Percentiles rank a stretch among this genome's conserved stretches.
These are phyloP conservation scores for Yamadazyma aaseri DNA, from an alignment of 1,139 yeast species.

Conservation along the genomic window DNA sequence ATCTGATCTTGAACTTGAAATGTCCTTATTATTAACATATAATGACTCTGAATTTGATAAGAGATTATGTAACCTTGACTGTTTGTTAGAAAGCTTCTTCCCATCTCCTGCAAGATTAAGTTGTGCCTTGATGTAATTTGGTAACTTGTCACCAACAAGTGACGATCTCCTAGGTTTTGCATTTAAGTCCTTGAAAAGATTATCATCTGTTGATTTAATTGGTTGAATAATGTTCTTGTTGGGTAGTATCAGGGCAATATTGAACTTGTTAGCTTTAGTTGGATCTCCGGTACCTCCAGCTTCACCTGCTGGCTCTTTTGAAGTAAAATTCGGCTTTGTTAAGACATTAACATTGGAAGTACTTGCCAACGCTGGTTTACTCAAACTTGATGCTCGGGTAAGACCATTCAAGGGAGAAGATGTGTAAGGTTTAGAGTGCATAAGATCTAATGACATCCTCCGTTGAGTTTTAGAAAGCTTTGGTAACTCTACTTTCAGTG, in stretches of 20 bases:
- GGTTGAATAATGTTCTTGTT: constrained; percentile 4
- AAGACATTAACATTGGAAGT: constrained; percentile 36
- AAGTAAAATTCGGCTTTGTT: constrained; percentile 24
- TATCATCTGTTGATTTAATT: neutral
- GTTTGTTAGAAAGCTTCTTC: constrained; percentile 12
- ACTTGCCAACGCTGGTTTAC: constrained; percentile 32
- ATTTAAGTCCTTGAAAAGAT: neutral
- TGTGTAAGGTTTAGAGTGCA: constrained; percentile 19
- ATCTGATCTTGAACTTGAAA: constrained; percentile 13
- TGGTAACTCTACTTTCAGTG: constrained; percentile 20
- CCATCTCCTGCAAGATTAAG: constrained; percentile 11
- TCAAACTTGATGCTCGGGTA: constrained; percentile 19
- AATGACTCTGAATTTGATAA: constrained; percentile 40
- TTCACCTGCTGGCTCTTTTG: neutral
- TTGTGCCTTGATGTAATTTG: constrained; percentile 37
- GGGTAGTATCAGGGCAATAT: constrained; percentile 14
- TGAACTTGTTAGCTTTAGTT: constrained; percentile 8
- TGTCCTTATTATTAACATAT: constrained; percentile 27
- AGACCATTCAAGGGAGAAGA: constrained; percentile 4
- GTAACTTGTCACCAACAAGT: constrained; percentile 40
- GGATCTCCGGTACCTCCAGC: too few species aligned
- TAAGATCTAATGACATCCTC: constrained; percentile 33
- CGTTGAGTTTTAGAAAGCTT: constrained; percentile 24
- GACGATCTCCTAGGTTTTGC: constrained; percentile 28
- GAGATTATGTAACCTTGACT: constrained; percentile 34